Evolutionary conservation across 768 basidiomycete species (phyloP).

Genomic region (Tylopilus plumbeoviolaceoides): DNA sequence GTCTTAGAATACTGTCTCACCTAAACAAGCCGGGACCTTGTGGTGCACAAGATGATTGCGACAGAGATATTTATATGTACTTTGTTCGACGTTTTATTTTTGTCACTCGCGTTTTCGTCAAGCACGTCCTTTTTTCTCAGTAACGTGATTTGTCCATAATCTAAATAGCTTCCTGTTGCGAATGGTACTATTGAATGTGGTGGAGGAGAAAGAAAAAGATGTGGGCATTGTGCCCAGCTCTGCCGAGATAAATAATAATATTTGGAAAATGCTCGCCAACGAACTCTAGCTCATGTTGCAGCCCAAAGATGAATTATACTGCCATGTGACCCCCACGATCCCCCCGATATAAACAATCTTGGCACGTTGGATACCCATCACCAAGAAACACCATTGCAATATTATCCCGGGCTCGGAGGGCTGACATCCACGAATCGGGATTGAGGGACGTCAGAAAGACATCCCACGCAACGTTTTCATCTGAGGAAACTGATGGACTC

Average conservation of each 20-base stretch:
- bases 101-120: background rate
- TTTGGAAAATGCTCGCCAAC: slow-evolving; percentile 2
- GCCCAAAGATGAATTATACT: background rate
- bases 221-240: background rate
- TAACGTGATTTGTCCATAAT: background rate
- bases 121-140: background rate
- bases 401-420: background rate
- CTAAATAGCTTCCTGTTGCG: background rate
- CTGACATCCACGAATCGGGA: slow-evolving; percentile 7
- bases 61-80: background rate
- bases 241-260: slow-evolving; percentile 7
- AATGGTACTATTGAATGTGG: background rate
- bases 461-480: slow-evolving; percentile 3
- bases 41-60: slow-evolving; percentile 11
- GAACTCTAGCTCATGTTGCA: slow-evolving; percentile 8
- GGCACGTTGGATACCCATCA: slow-evolving; percentile 2
- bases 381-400: slow-evolving; percentile 1
- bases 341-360: background rate
- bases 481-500: slow-evolving; percentile 4
- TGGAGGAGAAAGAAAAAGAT: background rate
- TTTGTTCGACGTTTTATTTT: background rate
- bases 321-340: slow-evolving; percentile 2
- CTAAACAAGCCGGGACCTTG: slow-evolving; percentile 9
- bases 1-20: slow-evolving; percentile 46
- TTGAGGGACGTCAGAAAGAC: background rate